Conservation (phyloP, 2,329 filamentous ascomycete genomes). For the Penicillium vulpinum region DNA sequence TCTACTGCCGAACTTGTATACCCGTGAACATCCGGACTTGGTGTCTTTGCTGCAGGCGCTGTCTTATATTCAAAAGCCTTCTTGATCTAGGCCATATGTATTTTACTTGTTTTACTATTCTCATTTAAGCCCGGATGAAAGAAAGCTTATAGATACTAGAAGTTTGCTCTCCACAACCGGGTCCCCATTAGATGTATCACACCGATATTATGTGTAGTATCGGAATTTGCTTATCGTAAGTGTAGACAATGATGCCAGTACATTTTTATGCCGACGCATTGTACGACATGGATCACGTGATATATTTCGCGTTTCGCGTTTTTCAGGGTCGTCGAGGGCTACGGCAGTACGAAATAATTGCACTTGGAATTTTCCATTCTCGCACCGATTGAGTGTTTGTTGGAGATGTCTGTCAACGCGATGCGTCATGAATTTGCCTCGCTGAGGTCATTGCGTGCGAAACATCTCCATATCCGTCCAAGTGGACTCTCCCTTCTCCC, state of each 20-base stretch:
- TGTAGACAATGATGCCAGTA: not conserved
- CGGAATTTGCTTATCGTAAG: not conserved
- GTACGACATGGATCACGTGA: conserved; percentile 14
- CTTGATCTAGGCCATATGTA: conserved; percentile 17
- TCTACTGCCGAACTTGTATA: conserved; percentile 7
- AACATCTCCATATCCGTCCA: not conserved
- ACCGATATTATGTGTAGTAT: not conserved
- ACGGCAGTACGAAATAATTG: conserved; percentile 6
- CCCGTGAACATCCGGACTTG: conserved; percentile 8
- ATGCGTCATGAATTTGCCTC: not conserved
- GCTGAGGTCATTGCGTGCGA: conserved; percentile 6
- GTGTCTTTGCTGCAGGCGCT: conserved; percentile 6
- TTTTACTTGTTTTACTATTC: conserved; percentile 21
- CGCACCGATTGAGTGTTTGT: not conserved
- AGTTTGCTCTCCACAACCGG: not conserved
- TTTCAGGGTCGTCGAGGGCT: not conserved
- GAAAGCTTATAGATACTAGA: not conserved
- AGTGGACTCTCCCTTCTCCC: not conserved
- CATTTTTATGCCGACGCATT: not conserved
- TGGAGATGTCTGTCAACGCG: conserved; percentile 11
- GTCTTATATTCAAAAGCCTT: conserved; percentile 9
- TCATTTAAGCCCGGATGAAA: conserved; percentile 11
- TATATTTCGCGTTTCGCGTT: not conserved
- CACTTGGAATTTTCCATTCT: not conserved
- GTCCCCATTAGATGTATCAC: not conserved